Conservation (phyloP, 305 asterid genomes). For the Salvia sclarea region DNA sequence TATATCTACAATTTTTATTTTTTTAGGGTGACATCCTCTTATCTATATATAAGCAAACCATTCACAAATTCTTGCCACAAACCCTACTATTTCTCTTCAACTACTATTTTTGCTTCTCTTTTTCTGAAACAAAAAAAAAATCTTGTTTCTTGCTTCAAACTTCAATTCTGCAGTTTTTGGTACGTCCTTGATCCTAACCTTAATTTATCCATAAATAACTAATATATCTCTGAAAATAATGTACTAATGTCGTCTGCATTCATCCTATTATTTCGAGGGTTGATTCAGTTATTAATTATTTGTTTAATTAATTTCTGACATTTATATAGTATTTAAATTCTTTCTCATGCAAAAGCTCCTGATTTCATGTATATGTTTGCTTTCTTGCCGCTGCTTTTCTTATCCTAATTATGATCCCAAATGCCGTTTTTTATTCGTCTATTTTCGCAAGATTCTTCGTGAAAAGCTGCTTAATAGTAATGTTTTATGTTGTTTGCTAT, state of each 20-base stretch:
- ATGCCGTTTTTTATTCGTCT: constrained; percentile 30
- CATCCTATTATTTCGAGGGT: neutral
- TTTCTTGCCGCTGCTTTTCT: constrained; percentile 38
- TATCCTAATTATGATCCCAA: constrained; percentile 36
- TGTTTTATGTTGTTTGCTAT: constrained; percentile 15
- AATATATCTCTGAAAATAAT: neutral
- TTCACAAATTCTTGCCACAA: constrained; percentile 30
- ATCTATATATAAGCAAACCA: constrained; percentile 31
- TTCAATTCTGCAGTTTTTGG: constrained; percentile 29
- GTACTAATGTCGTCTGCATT: neutral
- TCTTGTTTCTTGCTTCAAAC: constrained; percentile 32
- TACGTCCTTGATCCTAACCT: constrained; percentile 25
- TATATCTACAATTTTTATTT: constrained; percentile 19
- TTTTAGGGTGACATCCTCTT: constrained; percentile 9
- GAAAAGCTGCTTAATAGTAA: constrained; percentile 50
- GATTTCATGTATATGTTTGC: constrained; percentile 23
- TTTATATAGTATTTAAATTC: neutral
- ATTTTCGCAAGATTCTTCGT: constrained; percentile 40
- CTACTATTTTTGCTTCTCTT: constrained; percentile 16
- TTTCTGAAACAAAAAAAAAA: constrained; percentile 31
- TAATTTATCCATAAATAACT: neutral
- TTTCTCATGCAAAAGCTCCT: constrained; percentile 28
- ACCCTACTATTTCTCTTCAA: constrained; percentile 35
- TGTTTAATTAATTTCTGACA: neutral
- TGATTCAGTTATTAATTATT: neutral